Evolutionary conservation across 1,284 basidiomycete genomes (phyloP).

Genomic region (Irpex sp.): DNA sequence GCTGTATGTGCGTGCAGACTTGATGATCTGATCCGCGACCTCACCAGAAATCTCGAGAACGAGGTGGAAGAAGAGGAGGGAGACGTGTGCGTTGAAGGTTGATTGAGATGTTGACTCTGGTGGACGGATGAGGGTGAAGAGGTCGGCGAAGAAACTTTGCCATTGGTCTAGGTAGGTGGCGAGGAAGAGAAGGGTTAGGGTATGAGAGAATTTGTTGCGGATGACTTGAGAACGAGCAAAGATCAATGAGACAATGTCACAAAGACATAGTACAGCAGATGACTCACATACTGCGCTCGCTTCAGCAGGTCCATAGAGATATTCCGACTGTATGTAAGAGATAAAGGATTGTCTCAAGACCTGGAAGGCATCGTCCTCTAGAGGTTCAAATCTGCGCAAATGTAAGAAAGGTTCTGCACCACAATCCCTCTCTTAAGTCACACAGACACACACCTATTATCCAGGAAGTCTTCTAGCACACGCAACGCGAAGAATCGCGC

Average conservation of each 20-base stretch:
- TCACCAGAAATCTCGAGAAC: conserved; percentile 90
- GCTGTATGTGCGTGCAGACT: conserved; percentile 72
- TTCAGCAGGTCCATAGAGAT: conserved; percentile 72
- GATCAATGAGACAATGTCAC: not conserved
- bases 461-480: conserved; percentile 82
- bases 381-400: conserved; percentile 53
- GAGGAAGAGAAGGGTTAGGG: conserved; percentile 92
- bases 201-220: conserved; percentile 97
- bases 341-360: conserved; percentile 66
- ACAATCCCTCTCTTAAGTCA: not conserved
- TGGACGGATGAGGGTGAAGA: conserved; percentile 71
- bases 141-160: conserved; percentile 76
- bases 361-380: conserved; percentile 65
- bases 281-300: conserved; percentile 64
- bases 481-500: conserved; percentile 83
- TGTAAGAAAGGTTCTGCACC: conserved; percentile 1
- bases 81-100: conserved; percentile 74
- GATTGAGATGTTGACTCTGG: conserved; percentile 47
- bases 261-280: too few relatives aligned
- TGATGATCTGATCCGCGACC: conserved; percentile 87
- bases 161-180: conserved; percentile 83
- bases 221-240: conserved; percentile 46
- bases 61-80: conserved; percentile 82
- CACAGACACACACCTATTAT: conserved; percentile 61
- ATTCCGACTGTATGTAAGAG: conserved; percentile 76